These are phyloP conservation scores for Aspergillus steynii DNA, from an alignment of 495 filamentous ascomycete genomes.

Conservation along the genomic window DNA sequence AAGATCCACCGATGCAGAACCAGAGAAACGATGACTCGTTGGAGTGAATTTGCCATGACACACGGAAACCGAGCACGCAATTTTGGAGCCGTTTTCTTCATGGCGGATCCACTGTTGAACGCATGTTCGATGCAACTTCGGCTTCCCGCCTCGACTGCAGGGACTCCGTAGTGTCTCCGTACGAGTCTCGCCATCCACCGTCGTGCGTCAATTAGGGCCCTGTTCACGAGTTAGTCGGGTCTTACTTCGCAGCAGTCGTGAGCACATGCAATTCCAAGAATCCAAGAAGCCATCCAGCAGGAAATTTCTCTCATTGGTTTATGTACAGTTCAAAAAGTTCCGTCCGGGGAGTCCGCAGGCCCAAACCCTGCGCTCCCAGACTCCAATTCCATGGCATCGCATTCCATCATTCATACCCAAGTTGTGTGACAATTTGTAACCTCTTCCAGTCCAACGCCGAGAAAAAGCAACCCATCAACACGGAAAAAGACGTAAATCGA, in stretches of 20 bases:
- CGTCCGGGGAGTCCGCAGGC: slow-evolving; percentile 3
- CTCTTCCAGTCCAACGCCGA: slow-evolving; percentile 29
- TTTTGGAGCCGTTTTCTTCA: slow-evolving; percentile 10
- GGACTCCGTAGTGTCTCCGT: too few relatives aligned
- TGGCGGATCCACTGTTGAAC: too few relatives aligned
- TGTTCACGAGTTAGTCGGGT: too few relatives aligned
- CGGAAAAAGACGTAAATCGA: slow-evolving; percentile 1
- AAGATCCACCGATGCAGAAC: slow-evolving; percentile 13
- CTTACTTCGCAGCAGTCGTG: too few relatives aligned
- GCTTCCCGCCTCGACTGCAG: background rate
- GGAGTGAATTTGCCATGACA: slow-evolving; percentile 36
- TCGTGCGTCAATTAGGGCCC: too few relatives aligned
- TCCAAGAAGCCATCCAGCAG: background rate
- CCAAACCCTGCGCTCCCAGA: slow-evolving; percentile 8
- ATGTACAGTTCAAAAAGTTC: slow-evolving; percentile 28
- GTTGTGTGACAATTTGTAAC: slow-evolving; percentile 36
- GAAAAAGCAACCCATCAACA: background rate
- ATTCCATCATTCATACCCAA: slow-evolving; percentile 23
- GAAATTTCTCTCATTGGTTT: slow-evolving; percentile 21
- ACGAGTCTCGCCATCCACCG: too few relatives aligned
- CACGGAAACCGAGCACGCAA: slow-evolving; percentile 50
- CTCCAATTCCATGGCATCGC: slow-evolving; percentile 15
- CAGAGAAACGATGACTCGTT: slow-evolving; percentile 1
- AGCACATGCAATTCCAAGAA: too few relatives aligned
- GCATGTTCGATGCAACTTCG: background rate